These are phyloP conservation scores for Fusarium coicis DNA, from an alignment of 2,329 filamentous ascomycete genomes.

Conservation along the genomic window DNA sequence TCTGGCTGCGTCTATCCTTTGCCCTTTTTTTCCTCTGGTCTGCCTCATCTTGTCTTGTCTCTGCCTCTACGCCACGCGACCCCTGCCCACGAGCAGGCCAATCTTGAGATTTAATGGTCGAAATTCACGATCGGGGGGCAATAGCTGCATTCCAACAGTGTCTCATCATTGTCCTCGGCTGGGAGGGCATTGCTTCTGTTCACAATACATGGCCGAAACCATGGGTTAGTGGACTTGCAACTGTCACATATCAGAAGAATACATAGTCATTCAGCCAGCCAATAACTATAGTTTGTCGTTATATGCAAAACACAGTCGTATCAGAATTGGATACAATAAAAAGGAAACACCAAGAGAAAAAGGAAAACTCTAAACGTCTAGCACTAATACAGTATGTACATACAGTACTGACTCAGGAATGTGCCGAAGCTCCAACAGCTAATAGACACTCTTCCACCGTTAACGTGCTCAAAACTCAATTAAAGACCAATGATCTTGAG, in stretches of 20 bases:
- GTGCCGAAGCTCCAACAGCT: neutral
- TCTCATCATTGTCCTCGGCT: constrained; percentile 17
- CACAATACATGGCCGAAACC: constrained; percentile 8
- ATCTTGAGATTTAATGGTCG: constrained; percentile 2
- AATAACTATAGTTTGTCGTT: neutral
- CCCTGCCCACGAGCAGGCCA: constrained; percentile 22
- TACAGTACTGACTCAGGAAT: constrained; percentile 32
- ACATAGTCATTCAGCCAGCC: neutral
- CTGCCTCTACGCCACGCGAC: constrained; percentile 27
- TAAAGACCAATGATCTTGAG: neutral
- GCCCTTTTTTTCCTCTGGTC: neutral
- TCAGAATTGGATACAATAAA: constrained; percentile 1
- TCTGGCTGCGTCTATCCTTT: neutral
- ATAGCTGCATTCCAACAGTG: constrained; percentile 29
- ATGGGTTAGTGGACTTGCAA: constrained; percentile 1
- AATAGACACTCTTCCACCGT: neutral
- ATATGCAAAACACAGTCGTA: neutral
- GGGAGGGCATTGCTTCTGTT: neutral
- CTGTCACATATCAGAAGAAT: constrained; percentile 26
- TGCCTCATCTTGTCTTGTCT: constrained; percentile 32
- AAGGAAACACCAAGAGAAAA: neutral
- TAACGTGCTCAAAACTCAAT: constrained; percentile 8
- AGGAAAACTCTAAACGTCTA: constrained; percentile 12
- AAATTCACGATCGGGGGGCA: neutral
- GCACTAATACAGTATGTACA: neutral